phyloP scores from a whole-genome alignment of 2,329 filamentous ascomycete species.

The Xylariaceae sp. region DNA sequence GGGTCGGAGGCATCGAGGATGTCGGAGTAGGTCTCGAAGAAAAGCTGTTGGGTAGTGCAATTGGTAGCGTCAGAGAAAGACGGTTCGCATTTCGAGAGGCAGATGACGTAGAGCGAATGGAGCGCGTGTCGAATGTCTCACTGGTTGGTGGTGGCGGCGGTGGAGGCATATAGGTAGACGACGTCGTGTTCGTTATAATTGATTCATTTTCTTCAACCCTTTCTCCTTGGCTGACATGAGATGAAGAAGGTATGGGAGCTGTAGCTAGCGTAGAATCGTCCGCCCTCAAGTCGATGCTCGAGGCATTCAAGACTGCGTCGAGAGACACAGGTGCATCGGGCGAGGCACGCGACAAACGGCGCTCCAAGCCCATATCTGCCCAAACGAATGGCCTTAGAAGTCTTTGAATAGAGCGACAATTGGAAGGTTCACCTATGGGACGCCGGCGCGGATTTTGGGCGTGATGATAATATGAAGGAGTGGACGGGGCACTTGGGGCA shows the following conservation, averaged over 20 bases:
- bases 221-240: conserved; percentile 25
- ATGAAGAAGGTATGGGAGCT: conserved; percentile 21
- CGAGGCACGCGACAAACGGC: conserved; percentile 36
- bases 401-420: conserved; percentile 30
- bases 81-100: conserved; percentile 63
- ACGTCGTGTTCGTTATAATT: conserved; percentile 34
- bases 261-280: conserved; percentile 26
- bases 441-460: conserved; percentile 27
- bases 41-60: conserved; percentile 60
- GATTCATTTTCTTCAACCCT: conserved; percentile 27
- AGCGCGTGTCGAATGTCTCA: conserved; percentile 52
- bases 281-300: conserved; percentile 30
- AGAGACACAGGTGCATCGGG: conserved; percentile 36
- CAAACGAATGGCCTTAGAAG: conserved; percentile 28
- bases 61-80: conserved; percentile 67
- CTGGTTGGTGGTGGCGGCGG: conserved; percentile 43
- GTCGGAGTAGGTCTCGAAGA: conserved; percentile 60
- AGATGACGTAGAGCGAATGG: conserved; percentile 59
- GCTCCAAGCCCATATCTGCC: conserved; percentile 40
- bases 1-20: conserved; percentile 58
- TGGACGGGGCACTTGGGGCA: conserved; percentile 36
- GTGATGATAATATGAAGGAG: conserved; percentile 28
- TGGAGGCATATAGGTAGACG: conserved; percentile 45
- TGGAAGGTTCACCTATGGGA: conserved; percentile 26
- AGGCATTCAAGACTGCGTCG: conserved; percentile 36